Conservation (phyloP, 2,329 filamentous ascomycete genomes). For the Periconia sp. region DNA sequence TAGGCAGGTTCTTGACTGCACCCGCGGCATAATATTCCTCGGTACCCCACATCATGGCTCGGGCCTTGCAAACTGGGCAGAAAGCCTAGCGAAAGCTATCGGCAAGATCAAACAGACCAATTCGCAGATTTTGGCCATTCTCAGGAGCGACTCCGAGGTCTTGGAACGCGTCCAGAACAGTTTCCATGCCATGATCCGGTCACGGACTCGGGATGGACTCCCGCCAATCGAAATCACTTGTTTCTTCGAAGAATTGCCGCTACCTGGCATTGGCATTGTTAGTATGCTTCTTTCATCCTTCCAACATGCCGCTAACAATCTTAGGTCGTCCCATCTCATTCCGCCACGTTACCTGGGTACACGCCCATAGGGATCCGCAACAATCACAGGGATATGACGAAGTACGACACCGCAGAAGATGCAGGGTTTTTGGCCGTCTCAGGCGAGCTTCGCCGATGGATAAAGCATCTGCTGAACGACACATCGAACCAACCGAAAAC, state of each 20-base stretch:
- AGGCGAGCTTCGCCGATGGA: constrained; percentile 1
- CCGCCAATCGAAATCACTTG: constrained; percentile 4
- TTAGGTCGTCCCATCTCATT: neutral
- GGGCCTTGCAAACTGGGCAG: constrained; percentile 7
- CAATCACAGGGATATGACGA: constrained; percentile 3
- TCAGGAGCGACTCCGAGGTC: neutral
- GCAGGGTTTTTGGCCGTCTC: constrained; percentile 2
- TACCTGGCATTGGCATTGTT: constrained; percentile 1
- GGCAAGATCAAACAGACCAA: constrained; percentile 2
- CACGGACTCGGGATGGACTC: neutral
- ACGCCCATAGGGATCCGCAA: neutral
- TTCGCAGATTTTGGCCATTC: neutral
- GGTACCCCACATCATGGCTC: constrained; percentile 13
- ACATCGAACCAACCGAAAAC: too few relatives aligned
- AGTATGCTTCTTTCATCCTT: too few relatives aligned
- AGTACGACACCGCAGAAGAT: constrained; percentile 2
- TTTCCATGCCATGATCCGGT: too few relatives aligned
- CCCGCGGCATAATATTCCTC: constrained; percentile 10
- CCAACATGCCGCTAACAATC: neutral
- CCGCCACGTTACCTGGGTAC: neutral
- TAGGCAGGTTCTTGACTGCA: constrained; percentile 1
- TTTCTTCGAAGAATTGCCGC: constrained; percentile 8
- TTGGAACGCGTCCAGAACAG: constrained; percentile 18
- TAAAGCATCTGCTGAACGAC: too few relatives aligned
- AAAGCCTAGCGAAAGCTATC: constrained; percentile 4